Conservation (phyloP, 73 alveolate species). For the Symbiodinium pilosum region DNA sequence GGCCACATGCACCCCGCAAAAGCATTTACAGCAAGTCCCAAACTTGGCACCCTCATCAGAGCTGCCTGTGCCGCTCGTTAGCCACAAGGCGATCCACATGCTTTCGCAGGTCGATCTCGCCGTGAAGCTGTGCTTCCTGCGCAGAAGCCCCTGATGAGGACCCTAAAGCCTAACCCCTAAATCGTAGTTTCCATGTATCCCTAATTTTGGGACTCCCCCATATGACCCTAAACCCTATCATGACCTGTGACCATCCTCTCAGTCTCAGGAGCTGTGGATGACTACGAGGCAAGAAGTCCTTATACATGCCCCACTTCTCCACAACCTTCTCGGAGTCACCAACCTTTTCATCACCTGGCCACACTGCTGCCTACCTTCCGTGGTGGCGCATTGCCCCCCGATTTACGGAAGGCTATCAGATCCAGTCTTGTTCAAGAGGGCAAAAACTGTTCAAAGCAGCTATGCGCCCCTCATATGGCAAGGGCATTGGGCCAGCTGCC, state of each 20-base stretch:
- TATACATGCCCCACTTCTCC: conserved; percentile 95
- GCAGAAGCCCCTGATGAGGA: too few species aligned
- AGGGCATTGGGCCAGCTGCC: background rate
- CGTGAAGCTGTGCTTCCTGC: conserved; percentile 93
- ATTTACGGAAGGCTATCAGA: too few species aligned
- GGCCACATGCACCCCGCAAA: too few species aligned
- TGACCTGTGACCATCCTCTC: too few species aligned
- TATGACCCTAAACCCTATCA: too few species aligned
- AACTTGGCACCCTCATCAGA: background rate
- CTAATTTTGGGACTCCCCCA: too few species aligned
- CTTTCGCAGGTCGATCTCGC: conserved; percentile 68
- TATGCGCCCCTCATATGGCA: too few species aligned
- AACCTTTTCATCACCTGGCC: conserved; percentile 63
- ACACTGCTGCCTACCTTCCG: background rate
- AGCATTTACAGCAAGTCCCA: background rate
- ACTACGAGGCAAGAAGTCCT: too few species aligned
- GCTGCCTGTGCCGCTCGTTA: conserved; percentile 76
- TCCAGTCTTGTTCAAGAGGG: too few species aligned
- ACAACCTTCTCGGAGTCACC: conserved; percentile 70
- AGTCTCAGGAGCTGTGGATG: too few species aligned
- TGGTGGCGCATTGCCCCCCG: background rate
- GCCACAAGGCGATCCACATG: conserved; percentile 74
- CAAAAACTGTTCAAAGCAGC: too few species aligned
- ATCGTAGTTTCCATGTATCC: too few species aligned
- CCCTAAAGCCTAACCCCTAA: background rate